Base-by-base conservation (phyloP, 441 rosid genomes). In the Dalechampia spathulata region DNA sequence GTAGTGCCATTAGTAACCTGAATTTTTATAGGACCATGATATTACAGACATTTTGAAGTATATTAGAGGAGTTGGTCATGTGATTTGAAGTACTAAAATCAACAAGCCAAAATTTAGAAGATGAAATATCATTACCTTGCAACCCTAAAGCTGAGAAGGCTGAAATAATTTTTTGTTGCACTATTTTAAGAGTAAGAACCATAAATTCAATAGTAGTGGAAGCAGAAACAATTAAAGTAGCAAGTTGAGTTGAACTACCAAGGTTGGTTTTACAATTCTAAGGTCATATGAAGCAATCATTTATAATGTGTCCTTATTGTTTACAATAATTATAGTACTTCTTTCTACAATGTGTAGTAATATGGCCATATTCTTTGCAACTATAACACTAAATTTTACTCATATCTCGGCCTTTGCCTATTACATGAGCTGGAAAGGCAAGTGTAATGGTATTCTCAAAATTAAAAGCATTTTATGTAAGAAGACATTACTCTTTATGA, bases 11-110 rank as follows among this genome's bases (percentile, higher is more conserved):
- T 53, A 23, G 45, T 15, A 13, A 17, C 20, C 56, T 55, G 19
- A 40, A 55, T 55, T 39, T 55, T 2, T 37, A 55, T 1, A 19
- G 41, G 11, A 2, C 58, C 48, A 54, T 40, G 15, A 54, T 54
- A 54, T 54, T 54, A 23, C 40, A 23, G 1, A 54, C 23, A 26
- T 54, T 39, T 17, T 1, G 12, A 1, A 23, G n/a, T 14, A 1
- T 1, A n/a, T n/a, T n/a, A n/a, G n/a, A n/a, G 3, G 47, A 54
- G 10, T 4, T 6, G 6, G 37, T 40, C 16, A 25, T 40, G 17
- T 55, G 55, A 1, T 51, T 51, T 16, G 42, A 51, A n/a, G 55
- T 27, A 20, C 3, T 12, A 3, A 0, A 51, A 5, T 51, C 55
- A 19, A 32, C 14, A 32, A 20, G 6, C 55, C 27, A 36, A 5